Base-by-base conservation (phyloP, 208 protist genomes). In the Giardia muris region DNA sequence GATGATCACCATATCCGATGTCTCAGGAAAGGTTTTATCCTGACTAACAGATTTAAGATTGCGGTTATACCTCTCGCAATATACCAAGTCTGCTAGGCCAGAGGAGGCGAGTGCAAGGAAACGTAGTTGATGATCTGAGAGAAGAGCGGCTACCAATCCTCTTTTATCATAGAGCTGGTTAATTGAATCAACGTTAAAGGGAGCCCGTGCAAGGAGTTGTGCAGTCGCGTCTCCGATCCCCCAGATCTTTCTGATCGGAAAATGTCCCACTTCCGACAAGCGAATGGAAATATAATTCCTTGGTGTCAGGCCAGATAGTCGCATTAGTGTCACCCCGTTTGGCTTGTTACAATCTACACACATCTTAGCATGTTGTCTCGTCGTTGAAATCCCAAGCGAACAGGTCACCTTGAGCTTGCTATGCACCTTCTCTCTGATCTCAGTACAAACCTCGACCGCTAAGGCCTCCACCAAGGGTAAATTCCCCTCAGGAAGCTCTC, bases 171-270 rank as follows among this genome's bases (percentile, higher is more conserved):
- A 90, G 48, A 90, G 46, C 0, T 90, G 0, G 19, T n/a, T n/a
- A 48, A 90, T 90, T 30, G 2, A 47, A 4, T 4, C n/a, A 47
- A 3, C n/a, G 4, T 48, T 3, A 90, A 90, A 90, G 2, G 87
- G 10, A 4, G 46, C 45, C 1, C 45, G 46, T 2, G 43, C 19
- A 48, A 90, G 87, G 45, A 90, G 10, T 47, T 90, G 43, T 47
- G 87, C 43, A 90, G 87, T 45, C 4, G 86, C 87, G 2, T 47
- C 43, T 39, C 87, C 87, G n/a, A 90, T 47, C 44, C 87, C 87
- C 87, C 87, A 90, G n/a, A 90, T 90, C 48, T 90, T 90, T 39
- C 87, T 22, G 0, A 90, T 47, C 2, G 0, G 43, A 2, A 90
- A 46, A 1, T 2, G 2, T 47, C 2, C 45, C 44, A 90, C 2